Percentiles rank a stretch among this genome's conserved stretches.
These are phyloP conservation scores for Paracoccidioides lutzii DNA, from an alignment of 2,329 filamentous ascomycete genomes.

Conservation along the genomic window DNA sequence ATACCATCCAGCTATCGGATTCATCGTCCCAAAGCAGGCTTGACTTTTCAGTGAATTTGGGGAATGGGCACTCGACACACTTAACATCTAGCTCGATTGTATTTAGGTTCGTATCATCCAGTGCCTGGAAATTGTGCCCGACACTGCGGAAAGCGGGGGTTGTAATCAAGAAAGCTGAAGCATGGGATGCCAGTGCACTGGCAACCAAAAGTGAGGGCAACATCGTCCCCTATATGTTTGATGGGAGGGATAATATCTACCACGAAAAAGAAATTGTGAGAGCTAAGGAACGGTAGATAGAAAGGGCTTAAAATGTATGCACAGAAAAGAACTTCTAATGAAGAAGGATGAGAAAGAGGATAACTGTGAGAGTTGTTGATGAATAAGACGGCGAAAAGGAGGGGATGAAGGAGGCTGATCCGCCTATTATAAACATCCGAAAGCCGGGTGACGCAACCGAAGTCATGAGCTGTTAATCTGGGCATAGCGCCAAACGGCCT, in stretches of 20 bases:
- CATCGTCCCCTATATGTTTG: conserved; percentile 18
- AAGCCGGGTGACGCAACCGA: not conserved
- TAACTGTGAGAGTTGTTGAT: not conserved
- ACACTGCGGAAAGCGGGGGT: conserved; percentile 3
- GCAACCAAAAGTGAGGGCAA: conserved; percentile 25
- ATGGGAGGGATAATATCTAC: not conserved
- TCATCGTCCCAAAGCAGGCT: conserved; percentile 22
- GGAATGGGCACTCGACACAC: conserved; percentile 30
- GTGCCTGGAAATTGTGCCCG: conserved; percentile 6
- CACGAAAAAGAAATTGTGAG: not conserved
- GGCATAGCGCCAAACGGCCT: not conserved
- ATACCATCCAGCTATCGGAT: conserved; percentile 26
- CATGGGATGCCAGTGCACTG: conserved; percentile 22
- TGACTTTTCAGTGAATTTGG: conserved; percentile 18
- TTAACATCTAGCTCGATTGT: conserved; percentile 17
- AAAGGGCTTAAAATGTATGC: not conserved
- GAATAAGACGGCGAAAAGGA: not conserved
- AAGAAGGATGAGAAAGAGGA: not conserved
- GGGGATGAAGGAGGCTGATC: not conserved
- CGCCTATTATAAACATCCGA: not conserved
- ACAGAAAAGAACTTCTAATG: not conserved
- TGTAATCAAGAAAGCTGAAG: conserved; percentile 26
- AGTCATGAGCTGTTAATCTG: not conserved
- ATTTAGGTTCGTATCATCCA: conserved; percentile 17
- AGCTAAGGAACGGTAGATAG: not conserved